Percentiles rank a stretch among this genome's conserved stretches.
Evolutionary conservation across 2,329 filamentous ascomycete genomes (phyloP).

Genomic region (Arachnomyces sp.): DNA sequence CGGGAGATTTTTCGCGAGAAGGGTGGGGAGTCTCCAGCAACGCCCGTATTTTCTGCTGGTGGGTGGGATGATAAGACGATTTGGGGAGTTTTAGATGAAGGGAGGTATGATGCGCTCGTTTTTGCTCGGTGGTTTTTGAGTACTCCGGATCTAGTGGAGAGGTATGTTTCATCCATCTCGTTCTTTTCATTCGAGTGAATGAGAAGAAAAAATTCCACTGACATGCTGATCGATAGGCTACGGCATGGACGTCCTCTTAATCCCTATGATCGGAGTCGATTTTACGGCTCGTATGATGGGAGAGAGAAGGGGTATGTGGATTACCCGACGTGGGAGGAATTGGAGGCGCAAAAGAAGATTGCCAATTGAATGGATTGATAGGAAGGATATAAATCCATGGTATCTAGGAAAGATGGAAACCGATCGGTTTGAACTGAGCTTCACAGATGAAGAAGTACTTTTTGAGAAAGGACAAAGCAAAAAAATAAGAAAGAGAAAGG

Average conservation of each 20-base stretch:
- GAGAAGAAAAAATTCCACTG: too few relatives aligned
- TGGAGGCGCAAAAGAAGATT: too few relatives aligned
- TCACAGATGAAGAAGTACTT: too few relatives aligned
- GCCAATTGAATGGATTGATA: too few relatives aligned
- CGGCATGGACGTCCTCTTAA: conserved; percentile 29
- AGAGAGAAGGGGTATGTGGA: conserved; percentile 31
- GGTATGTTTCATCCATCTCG: too few relatives aligned
- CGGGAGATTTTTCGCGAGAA: conserved; percentile 32
- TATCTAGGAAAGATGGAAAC: too few relatives aligned
- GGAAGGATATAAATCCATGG: too few relatives aligned
- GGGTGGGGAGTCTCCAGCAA: conserved; percentile 30
- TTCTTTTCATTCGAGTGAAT: too few relatives aligned
- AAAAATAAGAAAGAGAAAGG: too few relatives aligned
- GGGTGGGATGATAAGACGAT: too few relatives aligned
- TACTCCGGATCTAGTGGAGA: conserved; percentile 35
- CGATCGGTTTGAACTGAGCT: too few relatives aligned
- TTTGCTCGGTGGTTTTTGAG: conserved; percentile 36
- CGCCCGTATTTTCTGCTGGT: conserved; percentile 1
- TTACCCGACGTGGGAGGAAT: conserved; percentile 18
- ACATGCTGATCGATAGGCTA: conserved; percentile 18
- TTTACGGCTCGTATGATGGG: conserved; percentile 29
- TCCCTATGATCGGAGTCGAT: conserved; percentile 33
- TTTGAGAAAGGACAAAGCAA: too few relatives aligned
- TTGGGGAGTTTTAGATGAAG: conserved; percentile 18
- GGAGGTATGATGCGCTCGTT: conserved; percentile 23